Evolutionary conservation across 257 asterid genomes (phyloP).

Genomic region (Paulownia fortunei): DNA sequence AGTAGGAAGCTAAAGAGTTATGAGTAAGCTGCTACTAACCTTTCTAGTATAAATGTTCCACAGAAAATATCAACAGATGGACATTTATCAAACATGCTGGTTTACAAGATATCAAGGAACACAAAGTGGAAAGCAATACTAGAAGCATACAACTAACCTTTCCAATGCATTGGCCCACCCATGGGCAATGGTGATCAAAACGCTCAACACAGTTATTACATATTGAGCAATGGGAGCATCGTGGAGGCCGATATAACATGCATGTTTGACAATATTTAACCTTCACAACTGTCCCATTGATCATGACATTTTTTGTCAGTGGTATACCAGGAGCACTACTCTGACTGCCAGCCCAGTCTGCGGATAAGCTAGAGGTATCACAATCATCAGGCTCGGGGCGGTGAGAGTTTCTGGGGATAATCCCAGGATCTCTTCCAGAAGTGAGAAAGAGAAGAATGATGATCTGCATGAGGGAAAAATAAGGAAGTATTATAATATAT

Average conservation of each 20-base stretch:
- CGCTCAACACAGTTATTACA: constrained; percentile 87
- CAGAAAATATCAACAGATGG: neutral
- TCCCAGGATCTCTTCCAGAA: constrained; percentile 81
- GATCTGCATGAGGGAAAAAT: constrained; percentile 35
- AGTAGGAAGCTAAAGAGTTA: too few relatives aligned
- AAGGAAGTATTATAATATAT: neutral
- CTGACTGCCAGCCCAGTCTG: constrained; percentile 44
- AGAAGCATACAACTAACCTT: constrained; percentile 48
- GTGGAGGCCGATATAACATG: constrained; percentile 80
- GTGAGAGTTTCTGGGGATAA: constrained; percentile 64
- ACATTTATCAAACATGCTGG: neutral
- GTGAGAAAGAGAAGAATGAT: constrained; percentile 60
- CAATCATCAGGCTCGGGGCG: constrained; percentile 57
- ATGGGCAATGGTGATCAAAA: constrained; percentile 91
- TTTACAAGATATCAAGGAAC: neutral
- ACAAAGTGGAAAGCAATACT: neutral
- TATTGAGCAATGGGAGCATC: constrained; percentile 86
- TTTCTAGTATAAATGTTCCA: neutral
- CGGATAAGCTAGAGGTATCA: constrained; percentile 42
- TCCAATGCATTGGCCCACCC: constrained; percentile 90
- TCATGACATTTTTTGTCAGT: constrained; percentile 57
- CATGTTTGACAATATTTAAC: constrained; percentile 81
- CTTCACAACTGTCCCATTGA: constrained; percentile 65
- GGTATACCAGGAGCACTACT: constrained; percentile 39
- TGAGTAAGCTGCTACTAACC: neutral